phyloP scores from a whole-genome alignment of 1,284 basidiomycete species.

The Bjerkandera adusta region DNA sequence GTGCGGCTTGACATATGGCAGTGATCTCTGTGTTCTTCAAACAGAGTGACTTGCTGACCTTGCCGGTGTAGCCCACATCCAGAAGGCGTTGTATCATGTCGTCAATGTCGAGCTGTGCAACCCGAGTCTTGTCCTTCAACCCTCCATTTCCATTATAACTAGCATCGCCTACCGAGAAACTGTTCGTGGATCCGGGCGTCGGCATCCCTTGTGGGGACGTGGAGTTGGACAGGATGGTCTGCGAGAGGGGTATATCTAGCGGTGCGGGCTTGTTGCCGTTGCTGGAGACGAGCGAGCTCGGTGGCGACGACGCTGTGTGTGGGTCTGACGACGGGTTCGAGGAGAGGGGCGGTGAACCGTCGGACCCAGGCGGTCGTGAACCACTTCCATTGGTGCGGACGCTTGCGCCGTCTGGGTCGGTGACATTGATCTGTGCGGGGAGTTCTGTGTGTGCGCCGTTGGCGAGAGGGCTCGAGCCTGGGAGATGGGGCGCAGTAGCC shows the following conservation, averaged over 20 bases:
- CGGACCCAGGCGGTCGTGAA: conserved; percentile 32
- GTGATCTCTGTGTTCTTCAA: conserved; percentile 97
- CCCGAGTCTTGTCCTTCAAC: conserved; percentile 52
- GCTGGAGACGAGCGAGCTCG: conserved; percentile 31
- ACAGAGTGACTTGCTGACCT: conserved; percentile 95
- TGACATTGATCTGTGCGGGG: conserved; percentile 43
- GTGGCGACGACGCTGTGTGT: conserved; percentile 27
- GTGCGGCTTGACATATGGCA: conserved; percentile 93
- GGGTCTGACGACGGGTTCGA: conserved; percentile 26
- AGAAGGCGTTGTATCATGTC: conserved; percentile 97
- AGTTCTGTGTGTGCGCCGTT: conserved; percentile 21
- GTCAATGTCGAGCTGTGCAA: conserved; percentile 87
- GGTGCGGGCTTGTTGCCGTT: conserved; percentile 42
- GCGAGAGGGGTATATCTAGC: conserved; percentile 72
- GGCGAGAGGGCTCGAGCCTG: conserved; percentile 15
- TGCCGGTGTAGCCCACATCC: conserved; percentile 97
- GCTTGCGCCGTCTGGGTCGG: conserved; percentile 44
- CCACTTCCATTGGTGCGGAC: conserved; percentile 30
- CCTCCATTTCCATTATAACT: conserved; percentile 28
- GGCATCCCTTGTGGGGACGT: conserved; percentile 36
- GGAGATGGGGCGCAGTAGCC: conserved; percentile 32
- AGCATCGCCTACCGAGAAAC: conserved; percentile 38
- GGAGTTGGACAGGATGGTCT: conserved; percentile 71
- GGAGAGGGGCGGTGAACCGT: conserved; percentile 39
- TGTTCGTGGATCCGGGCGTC: conserved; percentile 43